These are phyloP conservation scores for Petunia axillaris DNA, from an alignment of 257 asterid genomes.

Conservation along the genomic window DNA sequence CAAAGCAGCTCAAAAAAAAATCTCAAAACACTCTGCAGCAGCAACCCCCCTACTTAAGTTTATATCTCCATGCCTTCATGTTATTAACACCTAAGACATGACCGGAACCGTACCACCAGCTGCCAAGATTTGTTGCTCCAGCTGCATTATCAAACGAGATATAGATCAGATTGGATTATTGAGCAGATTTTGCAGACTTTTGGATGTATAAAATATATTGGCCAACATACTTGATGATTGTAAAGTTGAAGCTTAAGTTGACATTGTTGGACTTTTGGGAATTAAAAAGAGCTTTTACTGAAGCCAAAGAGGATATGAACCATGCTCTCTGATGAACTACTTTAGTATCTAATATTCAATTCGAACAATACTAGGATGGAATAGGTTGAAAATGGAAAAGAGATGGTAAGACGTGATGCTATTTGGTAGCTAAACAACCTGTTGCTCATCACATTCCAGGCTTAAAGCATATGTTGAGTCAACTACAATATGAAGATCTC, in stretches of 20 bases:
- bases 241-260: neutral
- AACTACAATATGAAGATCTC: neutral
- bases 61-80: constrained; percentile 5
- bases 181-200: neutral
- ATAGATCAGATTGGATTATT: neutral
- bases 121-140: constrained; percentile 77
- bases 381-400: neutral
- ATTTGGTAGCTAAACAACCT: neutral
- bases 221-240: neutral
- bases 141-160: constrained; percentile 41
- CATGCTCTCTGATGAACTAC: neutral
- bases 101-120: constrained; percentile 75
- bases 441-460: neutral
- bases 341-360: neutral
- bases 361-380: neutral
- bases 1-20: constrained; percentile 17
- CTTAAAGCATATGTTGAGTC: neutral
- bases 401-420: neutral
- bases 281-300: neutral
- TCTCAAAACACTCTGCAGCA: constrained; percentile 19
- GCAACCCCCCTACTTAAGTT: neutral
- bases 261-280: neutral
- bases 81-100: constrained; percentile 33
- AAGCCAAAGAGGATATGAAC: neutral
- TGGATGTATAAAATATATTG: neutral